Evolutionary conservation across 148 eudicot species (phyloP).

Genomic region (Camellia lanceoleosa): DNA sequence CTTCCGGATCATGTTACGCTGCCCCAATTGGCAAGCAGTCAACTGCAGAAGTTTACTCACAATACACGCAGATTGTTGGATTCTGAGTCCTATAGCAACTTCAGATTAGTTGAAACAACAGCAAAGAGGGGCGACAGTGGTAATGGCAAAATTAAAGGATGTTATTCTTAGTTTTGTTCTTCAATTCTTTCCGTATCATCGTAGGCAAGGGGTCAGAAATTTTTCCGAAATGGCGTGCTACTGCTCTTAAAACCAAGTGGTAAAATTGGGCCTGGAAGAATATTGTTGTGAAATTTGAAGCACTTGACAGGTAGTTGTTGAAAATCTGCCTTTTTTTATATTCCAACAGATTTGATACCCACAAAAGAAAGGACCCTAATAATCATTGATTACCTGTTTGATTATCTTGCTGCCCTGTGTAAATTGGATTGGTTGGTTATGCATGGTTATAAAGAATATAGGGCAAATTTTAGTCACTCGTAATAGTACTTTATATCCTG

Average conservation of each 20-base stretch:
- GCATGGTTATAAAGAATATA: no score
- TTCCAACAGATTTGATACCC: no score
- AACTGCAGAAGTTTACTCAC: constrained; percentile 66
- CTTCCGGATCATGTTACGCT: constrained; percentile 75
- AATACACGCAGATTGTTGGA: constrained; percentile 71
- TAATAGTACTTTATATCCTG: no score
- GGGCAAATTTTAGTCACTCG: no score
- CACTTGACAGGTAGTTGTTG: no score
- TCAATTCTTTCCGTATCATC: not conserved
- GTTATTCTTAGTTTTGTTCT: not conserved
- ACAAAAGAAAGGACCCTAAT: no score
- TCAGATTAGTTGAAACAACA: not conserved
- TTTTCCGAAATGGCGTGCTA: not conserved
- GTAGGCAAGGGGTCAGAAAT: not conserved
- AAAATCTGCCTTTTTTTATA: no score
- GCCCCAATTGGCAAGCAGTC: constrained; percentile 95
- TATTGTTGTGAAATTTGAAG: not conserved
- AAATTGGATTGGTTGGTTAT: no score
- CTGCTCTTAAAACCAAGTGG: not conserved
- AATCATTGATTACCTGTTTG: no score
- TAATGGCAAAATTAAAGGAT: not conserved
- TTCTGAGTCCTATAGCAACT: constrained; percentile 31
- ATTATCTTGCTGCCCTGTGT: no score
- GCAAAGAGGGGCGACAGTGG: not conserved
- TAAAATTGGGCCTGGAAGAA: not conserved